Conservation (phyloP, 306 rosid species). For the Pterocarpus santalinus region DNA sequence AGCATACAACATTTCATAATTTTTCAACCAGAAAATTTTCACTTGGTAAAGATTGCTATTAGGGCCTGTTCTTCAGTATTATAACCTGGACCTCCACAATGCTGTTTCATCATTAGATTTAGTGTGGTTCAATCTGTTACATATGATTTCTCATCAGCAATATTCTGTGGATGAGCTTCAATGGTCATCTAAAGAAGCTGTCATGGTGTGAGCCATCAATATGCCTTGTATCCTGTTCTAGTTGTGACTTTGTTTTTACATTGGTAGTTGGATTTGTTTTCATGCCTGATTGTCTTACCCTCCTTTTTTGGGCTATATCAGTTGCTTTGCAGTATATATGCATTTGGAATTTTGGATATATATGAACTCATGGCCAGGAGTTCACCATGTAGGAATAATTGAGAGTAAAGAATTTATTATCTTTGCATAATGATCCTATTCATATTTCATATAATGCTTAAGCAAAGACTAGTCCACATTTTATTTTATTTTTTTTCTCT, state of each 20-base stretch:
- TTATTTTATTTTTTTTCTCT: not conserved
- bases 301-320: not conserved
- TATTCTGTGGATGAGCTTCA: not conserved
- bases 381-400: not conserved
- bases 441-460: not conserved
- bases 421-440: not conserved
- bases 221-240: not conserved
- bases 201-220: not conserved
- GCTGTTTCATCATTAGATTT: not conserved
- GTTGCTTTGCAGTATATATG: not conserved
- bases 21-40: not conserved
- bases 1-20: not conserved
- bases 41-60: slow-evolving; percentile 10
- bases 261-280: not conserved
- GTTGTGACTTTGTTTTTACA: not conserved
- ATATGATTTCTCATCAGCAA: not conserved
- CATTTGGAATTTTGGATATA: not conserved
- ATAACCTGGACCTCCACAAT: not conserved
- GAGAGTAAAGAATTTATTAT: not conserved
- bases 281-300: not conserved
- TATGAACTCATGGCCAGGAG: not conserved
- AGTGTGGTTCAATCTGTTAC: not conserved
- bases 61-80: not conserved
- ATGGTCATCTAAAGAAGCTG: not conserved
- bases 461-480: not conserved